Evolutionary conservation across 192 early-diverging fungal genomes (phyloP).

Genomic region (Umbelopsis sp.): DNA sequence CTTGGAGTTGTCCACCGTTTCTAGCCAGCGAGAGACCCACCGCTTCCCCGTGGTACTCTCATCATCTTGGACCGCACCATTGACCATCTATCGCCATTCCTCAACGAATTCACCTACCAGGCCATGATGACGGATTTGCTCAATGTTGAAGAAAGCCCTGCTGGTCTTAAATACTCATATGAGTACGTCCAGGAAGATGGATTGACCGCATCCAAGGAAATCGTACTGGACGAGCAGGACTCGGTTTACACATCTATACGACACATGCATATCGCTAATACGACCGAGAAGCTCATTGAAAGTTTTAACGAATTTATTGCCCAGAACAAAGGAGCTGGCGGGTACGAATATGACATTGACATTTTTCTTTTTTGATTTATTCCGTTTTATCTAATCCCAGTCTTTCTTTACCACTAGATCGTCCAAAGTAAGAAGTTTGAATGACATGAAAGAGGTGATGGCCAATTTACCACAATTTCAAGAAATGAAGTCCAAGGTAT

Average conservation of each 20-base stretch:
- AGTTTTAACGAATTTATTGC: constrained; percentile 79
- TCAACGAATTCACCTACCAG: constrained; percentile 99
- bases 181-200: constrained; percentile 49
- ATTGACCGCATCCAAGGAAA: constrained; percentile 43
- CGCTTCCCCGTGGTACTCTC: constrained; percentile 70
- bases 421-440: constrained; percentile 44
- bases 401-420: neutral
- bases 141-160: constrained; percentile 54
- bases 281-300: constrained; percentile 67
- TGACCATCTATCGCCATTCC: constrained; percentile 86
- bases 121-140: constrained; percentile 97
- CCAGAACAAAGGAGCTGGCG: constrained; percentile 71
- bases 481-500: constrained; percentile 70
- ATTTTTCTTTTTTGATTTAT: no score
- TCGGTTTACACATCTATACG: constrained; percentile 75
- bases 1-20: neutral
- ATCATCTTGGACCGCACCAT: constrained; percentile 91
- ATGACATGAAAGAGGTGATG: constrained; percentile 86
- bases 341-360: neutral
- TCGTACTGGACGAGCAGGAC: constrained; percentile 76
- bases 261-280: constrained; percentile 83
- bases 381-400: no score
- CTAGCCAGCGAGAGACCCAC: constrained; percentile 46
- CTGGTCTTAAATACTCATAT: constrained; percentile 64
- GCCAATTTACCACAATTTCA: constrained; percentile 85